Conservation (phyloP, 176 grass and related monocot genomes). For the Eragrostis nindensis region DNA sequence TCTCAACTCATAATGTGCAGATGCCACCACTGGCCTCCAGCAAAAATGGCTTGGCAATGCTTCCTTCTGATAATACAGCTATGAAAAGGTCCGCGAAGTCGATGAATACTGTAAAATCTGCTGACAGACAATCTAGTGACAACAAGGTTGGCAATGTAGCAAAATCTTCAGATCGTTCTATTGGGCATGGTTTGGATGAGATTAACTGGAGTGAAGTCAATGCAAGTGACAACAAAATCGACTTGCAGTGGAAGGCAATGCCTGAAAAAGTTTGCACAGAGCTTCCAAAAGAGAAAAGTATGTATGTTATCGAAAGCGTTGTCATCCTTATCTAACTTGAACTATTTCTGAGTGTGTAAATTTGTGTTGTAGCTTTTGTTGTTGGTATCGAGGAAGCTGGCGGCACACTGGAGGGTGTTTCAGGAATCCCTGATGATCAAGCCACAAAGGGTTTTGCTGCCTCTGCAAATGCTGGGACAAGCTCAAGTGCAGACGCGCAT, state of each 20-base stretch:
- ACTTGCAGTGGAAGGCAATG: not conserved
- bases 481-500: constrained; percentile 17
- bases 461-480: constrained; percentile 30
- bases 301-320: constrained; percentile 47
- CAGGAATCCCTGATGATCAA: constrained; percentile 30
- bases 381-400: constrained; percentile 44
- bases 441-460: constrained; percentile 28
- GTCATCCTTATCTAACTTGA: constrained; percentile 41
- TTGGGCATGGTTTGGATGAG: constrained; percentile 48
- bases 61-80: constrained; percentile 24
- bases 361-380: constrained; percentile 48
- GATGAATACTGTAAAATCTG: constrained; percentile 26
- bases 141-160: not conserved
- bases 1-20: constrained; percentile 28
- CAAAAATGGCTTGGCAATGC: not conserved
- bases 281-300: constrained; percentile 62
- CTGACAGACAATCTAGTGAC: not conserved
- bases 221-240: constrained; percentile 9
- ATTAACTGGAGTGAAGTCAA: constrained; percentile 46
- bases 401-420: constrained; percentile 34
- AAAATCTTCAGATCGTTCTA: constrained; percentile 39
- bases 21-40: constrained; percentile 38
- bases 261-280: constrained; percentile 43
- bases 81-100: constrained; percentile 4
- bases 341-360: constrained; percentile 41